phyloP scores from a whole-genome alignment of 805 yeast species.

The Alloascoidea hylecoeti region DNA sequence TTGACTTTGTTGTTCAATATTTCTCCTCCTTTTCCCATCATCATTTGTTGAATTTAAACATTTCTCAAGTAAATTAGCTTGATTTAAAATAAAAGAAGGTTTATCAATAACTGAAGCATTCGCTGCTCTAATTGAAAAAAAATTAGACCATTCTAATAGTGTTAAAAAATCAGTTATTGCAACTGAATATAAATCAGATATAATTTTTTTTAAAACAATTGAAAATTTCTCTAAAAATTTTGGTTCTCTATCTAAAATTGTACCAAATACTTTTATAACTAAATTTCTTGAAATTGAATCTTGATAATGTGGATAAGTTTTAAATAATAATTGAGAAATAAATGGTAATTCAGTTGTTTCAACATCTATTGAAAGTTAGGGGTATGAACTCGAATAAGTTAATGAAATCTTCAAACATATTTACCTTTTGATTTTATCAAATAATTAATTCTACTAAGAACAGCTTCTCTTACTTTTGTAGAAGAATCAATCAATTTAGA shows the following conservation, averaged over 20 bases:
- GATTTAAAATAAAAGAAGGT: constrained; percentile 18
- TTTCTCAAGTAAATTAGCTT: constrained; percentile 25
- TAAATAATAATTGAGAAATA: constrained; percentile 21
- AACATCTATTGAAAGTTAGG: constrained; percentile 2
- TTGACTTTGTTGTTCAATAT: constrained; percentile 15
- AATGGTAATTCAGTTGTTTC: constrained; percentile 12
- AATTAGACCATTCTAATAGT: constrained; percentile 41
- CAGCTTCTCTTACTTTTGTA: neutral
- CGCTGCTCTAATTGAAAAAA: constrained; percentile 14
- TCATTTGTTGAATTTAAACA: constrained; percentile 18
- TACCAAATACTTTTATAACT: constrained; percentile 24
- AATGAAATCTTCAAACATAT: neutral
- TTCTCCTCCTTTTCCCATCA: constrained; percentile 11
- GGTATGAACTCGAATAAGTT: neutral
- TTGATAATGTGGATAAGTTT: constrained; percentile 34
- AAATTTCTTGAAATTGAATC: constrained; percentile 33
- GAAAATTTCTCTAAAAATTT: constrained; percentile 21
- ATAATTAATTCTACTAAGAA: neutral
- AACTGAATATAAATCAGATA: constrained; percentile 20
- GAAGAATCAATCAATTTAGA: constrained; percentile 1
- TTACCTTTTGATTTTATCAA: neutral
- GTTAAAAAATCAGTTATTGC: constrained; percentile 46
- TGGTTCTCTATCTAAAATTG: constrained; percentile 19
- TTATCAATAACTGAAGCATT: constrained; percentile 7
- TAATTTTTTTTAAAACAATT: constrained; percentile 22